These are phyloP conservation scores for Pholiota microspora DNA, from an alignment of 768 basidiomycete species.

Conservation along the genomic window DNA sequence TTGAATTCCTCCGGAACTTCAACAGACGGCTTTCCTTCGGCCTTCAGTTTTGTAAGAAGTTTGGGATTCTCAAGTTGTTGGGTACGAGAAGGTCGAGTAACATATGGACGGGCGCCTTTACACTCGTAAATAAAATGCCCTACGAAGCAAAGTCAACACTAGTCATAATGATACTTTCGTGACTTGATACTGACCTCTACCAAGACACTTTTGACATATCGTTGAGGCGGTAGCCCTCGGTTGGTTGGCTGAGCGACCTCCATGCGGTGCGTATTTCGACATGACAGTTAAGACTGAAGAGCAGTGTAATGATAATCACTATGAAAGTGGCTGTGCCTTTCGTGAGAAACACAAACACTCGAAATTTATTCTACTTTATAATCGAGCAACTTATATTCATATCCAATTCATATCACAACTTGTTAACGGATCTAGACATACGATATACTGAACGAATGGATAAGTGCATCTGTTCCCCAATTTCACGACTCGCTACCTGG, in stretches of 20 bases:
- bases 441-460: too few species aligned
- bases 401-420: too few species aligned
- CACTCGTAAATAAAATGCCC: constrained; percentile 95
- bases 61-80: constrained; percentile 81
- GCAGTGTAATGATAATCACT: neutral
- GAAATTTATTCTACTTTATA: too few species aligned
- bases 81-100: constrained; percentile 86
- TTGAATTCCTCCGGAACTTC: constrained; percentile 93
- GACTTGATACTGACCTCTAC: constrained; percentile 44
- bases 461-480: too few species aligned
- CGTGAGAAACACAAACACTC: neutral
- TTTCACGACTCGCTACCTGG: too few species aligned
- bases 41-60: constrained; percentile 62
- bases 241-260: constrained; percentile 50
- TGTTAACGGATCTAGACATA: too few species aligned
- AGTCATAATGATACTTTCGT: too few species aligned
- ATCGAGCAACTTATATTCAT: too few species aligned
- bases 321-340: neutral
- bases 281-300: constrained; percentile 31
- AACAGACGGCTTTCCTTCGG: constrained; percentile 71
- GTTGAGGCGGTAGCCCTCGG: constrained; percentile 67
- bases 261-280: constrained; percentile 83
- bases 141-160: too few species aligned
- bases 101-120: constrained; percentile 76
- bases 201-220: constrained; percentile 81